These are phyloP conservation scores for Phaeosphaeriaceae sp. DNA, from an alignment of 2,329 filamentous ascomycete species.

Conservation along the genomic window DNA sequence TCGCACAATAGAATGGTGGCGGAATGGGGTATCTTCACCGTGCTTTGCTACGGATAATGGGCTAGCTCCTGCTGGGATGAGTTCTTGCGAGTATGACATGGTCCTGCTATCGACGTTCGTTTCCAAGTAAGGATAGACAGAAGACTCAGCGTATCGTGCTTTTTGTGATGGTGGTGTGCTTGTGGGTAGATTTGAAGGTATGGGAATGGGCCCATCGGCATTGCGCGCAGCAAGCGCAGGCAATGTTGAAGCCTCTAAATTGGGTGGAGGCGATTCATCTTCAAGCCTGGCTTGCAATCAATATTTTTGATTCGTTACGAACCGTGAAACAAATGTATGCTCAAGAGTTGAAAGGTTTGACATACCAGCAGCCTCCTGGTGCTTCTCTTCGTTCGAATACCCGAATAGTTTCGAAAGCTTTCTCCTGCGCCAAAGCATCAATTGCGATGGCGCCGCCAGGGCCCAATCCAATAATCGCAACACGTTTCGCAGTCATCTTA, in stretches of 20 bases:
- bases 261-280: conserved; percentile 25
- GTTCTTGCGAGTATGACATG: conserved; percentile 68
- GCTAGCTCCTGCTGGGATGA: conserved; percentile 56
- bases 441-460: conserved; percentile 67
- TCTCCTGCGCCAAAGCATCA: conserved; percentile 66
- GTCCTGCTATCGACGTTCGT: conserved; percentile 67
- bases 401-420: conserved; percentile 64
- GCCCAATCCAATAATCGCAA: conserved; percentile 68
- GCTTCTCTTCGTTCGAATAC: conserved; percentile 68
- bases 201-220: conserved; percentile 23
- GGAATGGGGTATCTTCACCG: conserved; percentile 66
- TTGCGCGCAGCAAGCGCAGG: conserved; percentile 24
- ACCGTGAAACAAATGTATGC: not conserved
- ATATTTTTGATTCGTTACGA: not conserved
- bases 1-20: conserved; percentile 65
- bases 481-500: conserved; percentile 39
- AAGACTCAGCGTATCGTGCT: conserved; percentile 34
- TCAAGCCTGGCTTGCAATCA: conserved; percentile 25
- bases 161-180: conserved; percentile 20
- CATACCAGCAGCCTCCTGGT: conserved; percentile 68
- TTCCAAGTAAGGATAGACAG: conserved; percentile 67
- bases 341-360: not conserved
- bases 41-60: conserved; percentile 55
- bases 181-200: conserved; percentile 27
- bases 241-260: conserved; percentile 27